Evolutionary conservation across 257 asterid species (phyloP), one percentile per base, ranked within the genome.

Genomic region (Knoxia roxburghii): DNA sequence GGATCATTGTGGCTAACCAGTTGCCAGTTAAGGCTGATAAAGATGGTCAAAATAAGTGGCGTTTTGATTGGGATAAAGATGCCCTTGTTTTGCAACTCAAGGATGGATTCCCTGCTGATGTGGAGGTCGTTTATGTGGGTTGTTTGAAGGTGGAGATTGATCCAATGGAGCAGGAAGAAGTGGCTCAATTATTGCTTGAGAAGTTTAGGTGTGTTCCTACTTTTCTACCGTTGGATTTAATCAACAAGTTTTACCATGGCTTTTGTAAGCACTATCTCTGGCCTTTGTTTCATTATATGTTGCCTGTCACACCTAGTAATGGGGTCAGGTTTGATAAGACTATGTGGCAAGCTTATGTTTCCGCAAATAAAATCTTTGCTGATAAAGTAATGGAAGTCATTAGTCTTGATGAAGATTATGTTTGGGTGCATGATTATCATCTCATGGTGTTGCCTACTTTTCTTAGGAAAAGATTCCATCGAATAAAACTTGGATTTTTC

Each of bases 391-490:
- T 87, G 93, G 95, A 91, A 68, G 90, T 91, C 48, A 77, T 83
- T 53, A 88, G 83, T 63, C 92, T 89, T 0, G 96, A 86, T 24
- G 92, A 88, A 46, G 97, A 91, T 68, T 91, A 56, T 68, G 95
- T 91, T 8, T 91, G 95, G 96, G 70, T 91, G 0, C 98, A 91
- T 69, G 98, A 91, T 70, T 91, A 91, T 62, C 98, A 91, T 57
- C 81, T 91, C 24, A 91, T 91, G 98, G 50, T 89, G 12, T 64
- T 91, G 26, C 98, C 98, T 13, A 89, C 98, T 73, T 81, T 91
- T 79, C 74, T 91, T 75, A 80, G 98, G 83, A 89, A 79, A 76
- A 84, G 84, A 18, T 76, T 61, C 43, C 78, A 78, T 73, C 72
- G 95, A 51, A 77, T 87, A 57, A 89, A 82, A 79, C 81, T 91